Base-by-base conservation (phyloP, 257 asterid genomes). In the Eucommia ulmoides region DNA sequence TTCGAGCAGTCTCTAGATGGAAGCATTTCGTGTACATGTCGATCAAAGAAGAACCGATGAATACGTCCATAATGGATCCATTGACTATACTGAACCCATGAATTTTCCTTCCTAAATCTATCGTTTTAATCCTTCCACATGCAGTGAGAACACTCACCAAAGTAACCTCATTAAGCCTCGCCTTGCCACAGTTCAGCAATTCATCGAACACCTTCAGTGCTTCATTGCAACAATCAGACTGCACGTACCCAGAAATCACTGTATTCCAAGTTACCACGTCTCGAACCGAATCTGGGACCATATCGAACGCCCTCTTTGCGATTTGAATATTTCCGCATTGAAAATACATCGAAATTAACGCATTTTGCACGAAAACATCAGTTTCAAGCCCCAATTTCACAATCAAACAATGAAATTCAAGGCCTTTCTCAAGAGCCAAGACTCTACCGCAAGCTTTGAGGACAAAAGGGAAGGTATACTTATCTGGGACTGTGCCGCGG, bases 211-310 rank as follows among this genome's bases (percentile, higher is more conserved):
- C 10, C 16, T 48, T 12, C 41, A 57, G 33, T 33, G 63, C 63
- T 22, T 19, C 22, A 21, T 33, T 38, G 49, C 50, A 49, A 7
- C 19, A 33, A 24, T 45, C 63, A 35, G 41, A 0, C 53, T 49
- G 63, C 25, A 49, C 16, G 35, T 33, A 57, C 55, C 63, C 63
- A 35, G 63, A 57, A 57, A 57, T 49, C 63, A 57, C 8, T 15
- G 55, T 57, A 49, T 57, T 57, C 63, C 63, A 57, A 35, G 55
- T 49, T 24, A 57, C 63, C 44, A 57, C 63, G 20, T 57, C 63
- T 12, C 55, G 50, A 49, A 49, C 55, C 19, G 35, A 22, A 14
- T n/a, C 50, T 7, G 63, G 55, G 20, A 57, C 49, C 29, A 35
- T 38, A 33, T 33, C 63, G 49, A 57, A 57, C 50, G 49, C 55